Evolutionary conservation across 768 basidiomycete genomes (phyloP), one percentile per base, ranked within the genome.

Genomic region (Auricularia sp.): DNA sequence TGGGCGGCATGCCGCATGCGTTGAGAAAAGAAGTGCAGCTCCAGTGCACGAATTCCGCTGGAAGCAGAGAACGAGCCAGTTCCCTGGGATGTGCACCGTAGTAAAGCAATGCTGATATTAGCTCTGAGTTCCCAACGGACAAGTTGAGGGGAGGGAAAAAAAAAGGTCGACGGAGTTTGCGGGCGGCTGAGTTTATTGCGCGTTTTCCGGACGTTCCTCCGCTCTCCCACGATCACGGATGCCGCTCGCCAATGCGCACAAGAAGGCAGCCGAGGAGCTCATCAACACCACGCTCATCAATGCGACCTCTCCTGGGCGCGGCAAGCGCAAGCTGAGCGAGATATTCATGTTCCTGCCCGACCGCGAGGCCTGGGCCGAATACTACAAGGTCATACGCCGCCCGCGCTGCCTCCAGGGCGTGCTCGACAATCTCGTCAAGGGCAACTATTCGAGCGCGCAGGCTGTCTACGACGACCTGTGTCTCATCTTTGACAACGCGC

Each of bases 401-500:
- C 96, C 96, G 14, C 83, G 94, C 36, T 90, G 87, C 69, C 74
- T 98, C 68, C 85, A 91, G 66, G 83, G 82, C 65, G 84, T 98
- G 44, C 80, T 85, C 69, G 74, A 79, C 3, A 83, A 80, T 53
- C 77, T 97, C 29, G 85, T 84, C 62, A 87, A 87, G 73, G 87
- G 88, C 67, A 77, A 82, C 44, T 98, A 93, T 76, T 85, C 83
- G 65, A 84, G 85, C 66, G 70, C 90, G 0, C 73, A 84, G 61
- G 83, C 87, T 67, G 91, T 87, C 29, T 88, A 86, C 72, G 87
- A 85, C 42, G 94, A 97, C 77, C 77, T 98, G 14, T 86, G 87
- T 56, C 83, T 94, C 64, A 90, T 98, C 62, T 96, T 98, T 77
- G 85, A 87, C 79, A 98, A 98, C 78, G 96, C 96, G 62, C 74